These are phyloP conservation scores for Olyra latifolia DNA, from an alignment of 176 grass and related monocot genomes.

Conservation along the genomic window DNA sequence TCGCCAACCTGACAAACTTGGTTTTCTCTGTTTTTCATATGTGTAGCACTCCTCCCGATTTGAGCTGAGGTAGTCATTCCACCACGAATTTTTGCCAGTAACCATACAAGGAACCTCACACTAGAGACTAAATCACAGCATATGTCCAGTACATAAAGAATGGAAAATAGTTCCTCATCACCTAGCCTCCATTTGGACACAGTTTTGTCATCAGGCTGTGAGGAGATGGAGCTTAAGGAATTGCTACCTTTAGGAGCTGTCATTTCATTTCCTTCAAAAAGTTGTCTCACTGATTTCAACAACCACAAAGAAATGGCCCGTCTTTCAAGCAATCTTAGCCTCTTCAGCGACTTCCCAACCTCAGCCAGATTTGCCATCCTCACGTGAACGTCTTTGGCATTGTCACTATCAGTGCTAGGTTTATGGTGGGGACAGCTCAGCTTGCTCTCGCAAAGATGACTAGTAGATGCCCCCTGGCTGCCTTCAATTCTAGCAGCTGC, in stretches of 20 bases:
- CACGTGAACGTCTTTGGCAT: conserved; percentile 58
- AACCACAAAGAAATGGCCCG: conserved; percentile 90
- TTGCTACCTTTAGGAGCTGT: conserved; percentile 60
- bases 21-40: conserved; percentile 74
- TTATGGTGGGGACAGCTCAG: conserved; percentile 82
- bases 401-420: conserved; percentile 60
- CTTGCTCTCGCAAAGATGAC: conserved; percentile 97
- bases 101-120: conserved; percentile 80
- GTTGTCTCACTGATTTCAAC: conserved; percentile 75
- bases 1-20: conserved; percentile 90
- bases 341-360: conserved; percentile 76
- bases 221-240: conserved; percentile 51
- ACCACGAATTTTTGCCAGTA: conserved; percentile 69
- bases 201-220: conserved; percentile 54
- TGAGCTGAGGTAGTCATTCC: conserved; percentile 53
- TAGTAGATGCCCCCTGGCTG: conserved; percentile 94
- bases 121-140: conserved; percentile 86
- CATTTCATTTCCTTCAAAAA: conserved; percentile 89
- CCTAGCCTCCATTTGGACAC: conserved; percentile 70
- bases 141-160: conserved; percentile 89
- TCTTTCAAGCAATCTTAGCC: conserved; percentile 88
- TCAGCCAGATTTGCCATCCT: conserved; percentile 56
- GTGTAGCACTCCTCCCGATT: conserved; percentile 50
- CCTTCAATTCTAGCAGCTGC: conserved; percentile 87
- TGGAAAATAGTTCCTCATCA: conserved; percentile 78